These are phyloP conservation scores for Neoascochyta sp. DNA, from an alignment of 2,329 filamentous ascomycete species.

Conservation along the genomic window DNA sequence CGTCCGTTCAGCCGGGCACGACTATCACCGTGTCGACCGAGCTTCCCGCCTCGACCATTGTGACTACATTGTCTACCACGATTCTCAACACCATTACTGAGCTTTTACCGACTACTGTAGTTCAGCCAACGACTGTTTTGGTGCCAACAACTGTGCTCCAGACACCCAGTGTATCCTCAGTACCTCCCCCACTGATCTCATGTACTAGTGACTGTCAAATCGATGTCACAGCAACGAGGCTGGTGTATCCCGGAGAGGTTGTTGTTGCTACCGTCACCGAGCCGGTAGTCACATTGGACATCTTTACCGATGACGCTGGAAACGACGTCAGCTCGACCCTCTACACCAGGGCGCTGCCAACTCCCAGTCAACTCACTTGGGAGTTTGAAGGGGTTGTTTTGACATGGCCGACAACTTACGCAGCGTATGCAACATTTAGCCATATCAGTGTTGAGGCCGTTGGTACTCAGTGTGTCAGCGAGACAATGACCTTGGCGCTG, in stretches of 20 bases:
- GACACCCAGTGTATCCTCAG: constrained; percentile 7
- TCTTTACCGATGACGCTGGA: constrained; percentile 15
- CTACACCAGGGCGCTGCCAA: constrained; percentile 9
- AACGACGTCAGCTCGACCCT: constrained; percentile 13
- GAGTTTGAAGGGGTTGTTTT: constrained; percentile 19
- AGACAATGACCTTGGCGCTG: constrained; percentile 14
- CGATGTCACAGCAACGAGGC: constrained; percentile 27
- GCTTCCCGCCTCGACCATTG: constrained; percentile 22
- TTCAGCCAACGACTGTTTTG: constrained; percentile 17
- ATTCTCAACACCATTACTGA: constrained; percentile 15
- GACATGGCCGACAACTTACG: constrained; percentile 33
- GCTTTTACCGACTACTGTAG: constrained; percentile 19
- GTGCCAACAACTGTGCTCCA: too few relatives aligned
- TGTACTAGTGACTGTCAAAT: constrained; percentile 31
- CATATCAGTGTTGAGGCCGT: constrained; percentile 22
- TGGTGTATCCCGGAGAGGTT: constrained; percentile 29
- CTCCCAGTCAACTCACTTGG: constrained; percentile 27
- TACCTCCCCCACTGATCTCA: constrained; percentile 14
- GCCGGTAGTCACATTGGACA: constrained; percentile 20
- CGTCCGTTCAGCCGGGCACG: constrained; percentile 10
- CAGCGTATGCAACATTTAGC: constrained; percentile 30
- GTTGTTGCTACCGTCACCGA: constrained; percentile 11
- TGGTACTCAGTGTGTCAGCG: constrained; percentile 17
- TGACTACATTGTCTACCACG: constrained; percentile 16
- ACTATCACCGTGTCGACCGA: constrained; percentile 24